Evolutionary conservation across 2,329 filamentous ascomycete species (phyloP), one percentile per base, ranked within the genome.

Genomic region (Magnaporthiopsis incrustans): DNA sequence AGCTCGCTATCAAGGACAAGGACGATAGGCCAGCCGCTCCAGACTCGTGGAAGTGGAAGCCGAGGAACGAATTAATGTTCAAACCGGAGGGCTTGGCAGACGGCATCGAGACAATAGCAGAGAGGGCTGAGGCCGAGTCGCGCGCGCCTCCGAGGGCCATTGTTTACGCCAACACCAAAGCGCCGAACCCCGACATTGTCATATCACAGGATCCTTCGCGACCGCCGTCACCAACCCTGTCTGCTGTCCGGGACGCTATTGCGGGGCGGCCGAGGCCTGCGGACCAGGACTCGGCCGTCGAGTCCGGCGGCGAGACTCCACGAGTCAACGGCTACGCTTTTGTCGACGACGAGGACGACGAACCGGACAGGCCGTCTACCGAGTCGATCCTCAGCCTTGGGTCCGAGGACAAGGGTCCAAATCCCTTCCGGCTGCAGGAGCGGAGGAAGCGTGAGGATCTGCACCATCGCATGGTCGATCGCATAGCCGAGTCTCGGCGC

Each of bases 241-340:
- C 91, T 5, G 89, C 92, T 1, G 85, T 97, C 27, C 86, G 89
- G 68, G 92, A 93, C 69, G 93, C 93, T 11, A 92, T 97, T 64
- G 86, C 89, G 1, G 91, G 92, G 12, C 85, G 81, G 10, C 85
- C 89, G 5, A 83, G 85, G 11, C 78, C 81, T 2, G 83, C 81
- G 11, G 84, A 88, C 30, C 85, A 85, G 15, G 87, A 91, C 68
- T 85, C 85, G 7, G 79, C 75, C 5, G 74, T 79, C 12, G 56
- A 22, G 25, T 81, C 81, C 2, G 69, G 88, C 22, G 83, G 82
- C 65, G 92, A 96, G 74, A 98, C 94, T 0, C 95, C 94, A 0
- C 84, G 91, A 2, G 91, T 98, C 0, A 96, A 96, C 67, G 95
- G 95, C 1, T 99, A 97, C 74, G 85, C 92, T 0, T 98, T 97